Percentiles rank a stretch among this genome's conserved stretches.
These are phyloP conservation scores for Collybiopsis luxurians DNA, from an alignment of 768 basidiomycete species.

Conservation along the genomic window DNA sequence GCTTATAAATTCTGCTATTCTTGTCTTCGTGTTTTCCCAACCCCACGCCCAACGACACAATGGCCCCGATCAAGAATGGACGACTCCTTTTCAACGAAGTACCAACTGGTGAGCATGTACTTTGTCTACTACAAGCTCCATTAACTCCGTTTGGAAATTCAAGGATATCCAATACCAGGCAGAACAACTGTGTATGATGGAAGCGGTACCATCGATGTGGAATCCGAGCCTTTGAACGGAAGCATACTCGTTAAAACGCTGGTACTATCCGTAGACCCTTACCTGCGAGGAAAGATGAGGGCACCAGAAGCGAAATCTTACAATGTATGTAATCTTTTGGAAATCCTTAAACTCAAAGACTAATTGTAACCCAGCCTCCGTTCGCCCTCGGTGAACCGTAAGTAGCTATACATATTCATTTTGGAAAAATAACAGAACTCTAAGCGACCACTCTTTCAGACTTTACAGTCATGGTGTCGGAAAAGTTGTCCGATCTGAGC, in stretches of 20 bases:
- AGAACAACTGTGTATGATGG: slow-evolving; percentile 27
- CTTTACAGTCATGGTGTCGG: slow-evolving; percentile 15
- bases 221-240: slow-evolving; percentile 23
- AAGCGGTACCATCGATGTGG: slow-evolving; percentile 31
- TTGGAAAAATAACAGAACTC: neutral
- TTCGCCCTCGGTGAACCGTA: slow-evolving; percentile 12
- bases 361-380: too few relatives aligned
- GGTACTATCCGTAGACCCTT: slow-evolving; percentile 34
- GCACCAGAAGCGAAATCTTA: slow-evolving; percentile 14
- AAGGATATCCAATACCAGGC: slow-evolving; percentile 20
- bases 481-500: slow-evolving; percentile 13
- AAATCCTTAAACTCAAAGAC: too few relatives aligned
- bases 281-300: slow-evolving; percentile 27
- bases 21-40: too few relatives aligned
- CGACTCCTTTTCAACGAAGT: slow-evolving; percentile 26
- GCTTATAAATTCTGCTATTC: too few relatives aligned
- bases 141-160: neutral
- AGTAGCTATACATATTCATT: neutral
- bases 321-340: slow-evolving; percentile 1
- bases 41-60: neutral
- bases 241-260: slow-evolving; percentile 32
- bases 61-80: slow-evolving; percentile 17
- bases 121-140: neutral
- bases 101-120: slow-evolving; percentile 13
- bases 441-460: neutral